phyloP scores from a whole-genome alignment of 805 yeast species.

The Gaillardinia entomophila region DNA sequence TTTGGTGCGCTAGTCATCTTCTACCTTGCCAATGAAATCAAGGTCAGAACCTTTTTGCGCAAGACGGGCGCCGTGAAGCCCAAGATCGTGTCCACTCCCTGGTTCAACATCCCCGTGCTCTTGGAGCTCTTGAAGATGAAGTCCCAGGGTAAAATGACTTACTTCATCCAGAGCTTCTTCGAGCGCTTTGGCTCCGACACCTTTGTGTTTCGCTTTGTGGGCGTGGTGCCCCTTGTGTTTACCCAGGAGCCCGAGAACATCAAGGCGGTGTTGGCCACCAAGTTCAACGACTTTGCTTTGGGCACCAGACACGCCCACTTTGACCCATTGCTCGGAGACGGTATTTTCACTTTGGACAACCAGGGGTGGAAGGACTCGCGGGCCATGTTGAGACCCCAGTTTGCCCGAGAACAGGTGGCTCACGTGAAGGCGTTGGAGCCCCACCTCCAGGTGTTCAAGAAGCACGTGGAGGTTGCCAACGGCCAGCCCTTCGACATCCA shows the following conservation, averaged over 20 bases:
- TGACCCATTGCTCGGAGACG: slow-evolving; percentile 35
- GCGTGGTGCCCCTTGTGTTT: slow-evolving; percentile 14
- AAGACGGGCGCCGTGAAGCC: slow-evolving; percentile 9
- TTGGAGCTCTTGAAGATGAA: slow-evolving; percentile 10
- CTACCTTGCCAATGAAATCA: slow-evolving; percentile 1
- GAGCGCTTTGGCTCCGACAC: slow-evolving; percentile 2
- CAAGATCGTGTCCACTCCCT: not conserved
- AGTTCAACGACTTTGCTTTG: slow-evolving; percentile 34
- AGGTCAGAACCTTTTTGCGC: slow-evolving; percentile 3
- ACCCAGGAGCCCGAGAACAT: slow-evolving; percentile 38
- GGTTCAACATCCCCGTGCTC: slow-evolving; percentile 7
- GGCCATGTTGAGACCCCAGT: slow-evolving; percentile 40
- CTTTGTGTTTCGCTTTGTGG: slow-evolving; percentile 3
- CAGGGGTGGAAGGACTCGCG: slow-evolving; percentile 40
- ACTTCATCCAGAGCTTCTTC: slow-evolving; percentile 9
- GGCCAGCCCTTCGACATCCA: slow-evolving; percentile 32
- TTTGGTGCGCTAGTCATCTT: slow-evolving; percentile 5
- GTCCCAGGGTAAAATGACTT: slow-evolving; percentile 18
- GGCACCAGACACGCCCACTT: slow-evolving; percentile 35
- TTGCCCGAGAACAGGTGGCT: slow-evolving; percentile 38
- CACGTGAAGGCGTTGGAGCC: slow-evolving; percentile 36
- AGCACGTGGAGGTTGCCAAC: slow-evolving; percentile 19
- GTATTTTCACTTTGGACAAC: slow-evolving; percentile 38
- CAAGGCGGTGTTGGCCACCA: slow-evolving; percentile 38
- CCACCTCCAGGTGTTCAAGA: slow-evolving; percentile 29